A percentile compares a stretch with the other conserved stretches of the same genome.
phyloP scores from a whole-genome alignment of 2,329 filamentous ascomycete genomes.

The Colletotrichum endophyticum region DNA sequence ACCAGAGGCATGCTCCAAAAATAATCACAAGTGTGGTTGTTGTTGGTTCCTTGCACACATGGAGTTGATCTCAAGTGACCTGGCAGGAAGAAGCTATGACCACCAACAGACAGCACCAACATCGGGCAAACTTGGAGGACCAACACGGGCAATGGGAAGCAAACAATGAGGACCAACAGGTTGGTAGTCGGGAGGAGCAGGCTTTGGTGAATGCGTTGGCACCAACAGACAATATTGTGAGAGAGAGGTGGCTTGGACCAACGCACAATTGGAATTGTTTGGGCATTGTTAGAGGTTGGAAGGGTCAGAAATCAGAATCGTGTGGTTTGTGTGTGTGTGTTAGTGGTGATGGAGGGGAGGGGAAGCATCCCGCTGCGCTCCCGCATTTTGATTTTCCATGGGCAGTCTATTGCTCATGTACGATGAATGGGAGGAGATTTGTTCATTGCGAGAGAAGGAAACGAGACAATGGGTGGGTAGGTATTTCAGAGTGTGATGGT shows the following conservation, averaged over 20 bases:
- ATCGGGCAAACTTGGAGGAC: not conserved
- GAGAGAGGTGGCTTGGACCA: not conserved
- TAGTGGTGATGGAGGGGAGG: not conserved
- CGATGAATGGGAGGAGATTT: too few species aligned
- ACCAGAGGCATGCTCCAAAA: not conserved
- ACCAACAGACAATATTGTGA: not conserved
- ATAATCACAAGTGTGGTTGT: not conserved
- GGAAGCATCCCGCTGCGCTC: not conserved
- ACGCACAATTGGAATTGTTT: not conserved
- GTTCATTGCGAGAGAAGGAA: too few species aligned
- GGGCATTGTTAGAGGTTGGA: not conserved
- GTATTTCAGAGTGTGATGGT: not conserved
- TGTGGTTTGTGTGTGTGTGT: not conserved
- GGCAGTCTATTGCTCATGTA: too few species aligned
- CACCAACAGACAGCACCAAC: not conserved
- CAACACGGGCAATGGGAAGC: not conserved
- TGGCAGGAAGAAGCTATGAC: not conserved
- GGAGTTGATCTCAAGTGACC: not conserved
- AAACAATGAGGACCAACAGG: not conserved
- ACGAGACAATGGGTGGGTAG: not conserved
- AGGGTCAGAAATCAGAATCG: not conserved
- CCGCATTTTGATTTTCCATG: not conserved
- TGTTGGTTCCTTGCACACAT: not conserved
- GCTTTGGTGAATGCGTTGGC: not conserved
- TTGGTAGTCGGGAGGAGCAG: not conserved